phyloP scores from a whole-genome alignment of 805 yeast genomes.

The Starmerella vitae region DNA sequence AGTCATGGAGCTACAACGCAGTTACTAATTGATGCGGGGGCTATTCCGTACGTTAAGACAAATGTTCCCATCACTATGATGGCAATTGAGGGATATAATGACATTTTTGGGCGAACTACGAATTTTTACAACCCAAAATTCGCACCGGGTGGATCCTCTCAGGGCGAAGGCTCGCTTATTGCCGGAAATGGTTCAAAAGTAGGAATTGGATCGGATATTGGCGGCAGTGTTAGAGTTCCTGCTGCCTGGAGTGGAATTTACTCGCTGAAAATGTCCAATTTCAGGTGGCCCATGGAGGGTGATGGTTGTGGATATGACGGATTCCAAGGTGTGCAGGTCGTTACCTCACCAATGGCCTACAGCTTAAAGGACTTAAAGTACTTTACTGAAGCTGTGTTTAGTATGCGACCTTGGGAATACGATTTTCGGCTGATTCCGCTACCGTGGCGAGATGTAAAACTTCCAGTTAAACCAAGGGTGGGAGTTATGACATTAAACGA shows the following conservation, averaged over 20 bases:
- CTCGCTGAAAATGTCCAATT: slow-evolving; percentile 38
- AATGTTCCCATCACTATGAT: slow-evolving; percentile 44
- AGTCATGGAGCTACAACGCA: slow-evolving; percentile 33
- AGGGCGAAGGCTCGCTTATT: slow-evolving; percentile 40
- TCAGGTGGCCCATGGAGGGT: slow-evolving; percentile 35
- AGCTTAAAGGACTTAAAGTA: slow-evolving; percentile 38
- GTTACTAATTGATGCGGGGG: slow-evolving; percentile 39
- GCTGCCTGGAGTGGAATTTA: slow-evolving; percentile 41
- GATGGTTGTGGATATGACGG: slow-evolving; percentile 32
- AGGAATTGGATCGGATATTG: slow-evolving; percentile 46
- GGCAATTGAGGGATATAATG: slow-evolving; percentile 44
- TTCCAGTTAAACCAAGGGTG: slow-evolving; percentile 32
- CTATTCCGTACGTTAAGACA: slow-evolving; percentile 43
- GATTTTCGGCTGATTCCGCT: slow-evolving; percentile 35
- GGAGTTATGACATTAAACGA: slow-evolving; percentile 40
- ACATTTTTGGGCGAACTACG: slow-evolving; percentile 37
- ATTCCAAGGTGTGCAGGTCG: slow-evolving; percentile 30
- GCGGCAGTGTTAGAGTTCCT: slow-evolving; percentile 44
- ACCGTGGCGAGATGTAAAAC: slow-evolving; percentile 38
- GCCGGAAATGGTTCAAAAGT: slow-evolving; percentile 36
- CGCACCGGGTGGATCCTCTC: slow-evolving; percentile 42
- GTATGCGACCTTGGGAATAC: slow-evolving; percentile 41
- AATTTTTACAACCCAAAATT: slow-evolving; percentile 38
- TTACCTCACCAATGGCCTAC: slow-evolving; percentile 32
- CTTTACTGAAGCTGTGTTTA: slow-evolving; percentile 35